Conservation (phyloP, 164 flowering plant genomes). For the Santalum album region DNA sequence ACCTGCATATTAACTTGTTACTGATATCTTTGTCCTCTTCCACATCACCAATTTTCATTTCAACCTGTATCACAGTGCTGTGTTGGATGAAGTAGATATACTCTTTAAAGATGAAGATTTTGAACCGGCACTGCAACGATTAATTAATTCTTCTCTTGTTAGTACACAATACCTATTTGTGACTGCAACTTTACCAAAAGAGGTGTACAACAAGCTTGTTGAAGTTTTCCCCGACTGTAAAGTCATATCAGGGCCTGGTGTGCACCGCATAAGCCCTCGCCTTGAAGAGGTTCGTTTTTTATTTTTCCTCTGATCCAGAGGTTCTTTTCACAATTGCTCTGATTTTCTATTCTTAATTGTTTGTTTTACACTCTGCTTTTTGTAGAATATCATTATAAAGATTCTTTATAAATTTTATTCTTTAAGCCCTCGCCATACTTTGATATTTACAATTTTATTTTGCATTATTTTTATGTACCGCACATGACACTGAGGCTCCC, state of each 20-base stretch:
- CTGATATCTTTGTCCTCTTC: background rate
- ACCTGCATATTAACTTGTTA: too few species aligned
- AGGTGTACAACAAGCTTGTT: conserved; percentile 72
- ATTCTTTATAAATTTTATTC: too few species aligned
- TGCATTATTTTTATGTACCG: too few species aligned
- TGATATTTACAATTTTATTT: too few species aligned
- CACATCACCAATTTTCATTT: background rate
- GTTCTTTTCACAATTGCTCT: too few species aligned
- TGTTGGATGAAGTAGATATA: conserved; percentile 92
- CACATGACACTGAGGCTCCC: too few species aligned
- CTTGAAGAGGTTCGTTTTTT: conserved; percentile 80
- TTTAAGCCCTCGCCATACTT: too few species aligned
- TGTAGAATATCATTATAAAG: too few species aligned
- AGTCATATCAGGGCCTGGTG: conserved; percentile 85
- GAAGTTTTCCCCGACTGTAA: conserved; percentile 84
- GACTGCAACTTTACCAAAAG: conserved; percentile 92
- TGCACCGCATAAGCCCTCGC: conserved; percentile 79
- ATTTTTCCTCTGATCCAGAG: background rate
- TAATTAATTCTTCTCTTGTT: conserved; percentile 60
- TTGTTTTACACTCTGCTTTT: too few species aligned
- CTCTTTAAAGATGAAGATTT: conserved; percentile 81
- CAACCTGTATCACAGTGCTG: conserved; percentile 43
- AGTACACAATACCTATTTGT: conserved; percentile 84
- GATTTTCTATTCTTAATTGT: too few species aligned
- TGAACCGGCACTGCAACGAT: conserved; percentile 55